Percentiles rank a stretch among this genome's conserved stretches.
phyloP scores from a whole-genome alignment of 371 early-diverging fungal genomes.

The Fennellomyces sp. region DNA sequence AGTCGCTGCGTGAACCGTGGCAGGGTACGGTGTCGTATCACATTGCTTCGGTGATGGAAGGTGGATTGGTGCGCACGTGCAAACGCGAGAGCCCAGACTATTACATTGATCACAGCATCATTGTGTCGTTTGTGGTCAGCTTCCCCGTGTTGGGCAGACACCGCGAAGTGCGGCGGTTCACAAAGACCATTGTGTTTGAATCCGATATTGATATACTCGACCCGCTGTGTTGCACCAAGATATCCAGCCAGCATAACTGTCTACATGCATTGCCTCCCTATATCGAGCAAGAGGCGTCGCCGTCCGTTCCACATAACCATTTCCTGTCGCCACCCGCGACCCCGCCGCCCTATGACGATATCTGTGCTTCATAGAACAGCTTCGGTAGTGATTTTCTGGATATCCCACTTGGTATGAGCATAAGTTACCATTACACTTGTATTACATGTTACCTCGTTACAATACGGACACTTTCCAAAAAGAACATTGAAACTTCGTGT shows the following conservation, averaged over 20 bases:
- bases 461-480: constrained; percentile 51
- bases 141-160: background rate
- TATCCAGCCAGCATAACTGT: background rate
- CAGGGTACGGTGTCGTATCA: background rate
- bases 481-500: constrained; percentile 41
- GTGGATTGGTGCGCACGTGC: background rate
- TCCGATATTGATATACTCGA: background rate
- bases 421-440: background rate
- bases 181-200: constrained; percentile 1
- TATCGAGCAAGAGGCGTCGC: background rate
- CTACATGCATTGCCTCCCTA: background rate
- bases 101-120: background rate
- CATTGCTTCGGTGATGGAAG: background rate
- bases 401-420: background rate
- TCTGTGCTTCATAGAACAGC: constrained; percentile 21
- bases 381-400: constrained; percentile 44
- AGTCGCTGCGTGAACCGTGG: background rate
- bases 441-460: constrained; percentile 35
- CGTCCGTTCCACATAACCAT: background rate
- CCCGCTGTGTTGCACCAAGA: background rate
- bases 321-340: background rate
- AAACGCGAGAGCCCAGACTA: background rate
- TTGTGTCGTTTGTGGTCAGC: constrained; percentile 1
- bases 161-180: background rate
- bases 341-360: background rate